A percentile compares a stretch with the other conserved stretches of the same genome.
phyloP scores from a whole-genome alignment of 192 early-diverging fungal species.

The Umbelopsis ramanniana region DNA sequence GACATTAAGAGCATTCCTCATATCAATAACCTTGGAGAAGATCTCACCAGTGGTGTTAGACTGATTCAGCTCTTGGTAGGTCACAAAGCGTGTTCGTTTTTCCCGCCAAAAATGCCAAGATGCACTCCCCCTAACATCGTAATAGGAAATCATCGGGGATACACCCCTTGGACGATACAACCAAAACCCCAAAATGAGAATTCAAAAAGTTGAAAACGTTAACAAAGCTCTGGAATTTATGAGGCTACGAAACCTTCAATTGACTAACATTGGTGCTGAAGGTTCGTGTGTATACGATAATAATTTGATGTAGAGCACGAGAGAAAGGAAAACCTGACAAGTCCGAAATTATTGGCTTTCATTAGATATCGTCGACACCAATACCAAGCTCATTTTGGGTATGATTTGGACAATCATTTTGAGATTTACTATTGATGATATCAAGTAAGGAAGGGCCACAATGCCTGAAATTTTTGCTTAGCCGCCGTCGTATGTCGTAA shows the following conservation, averaged over 20 bases:
- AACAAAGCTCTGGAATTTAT: slow-evolving; percentile 96
- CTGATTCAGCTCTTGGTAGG: slow-evolving; percentile 63
- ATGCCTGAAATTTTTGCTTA: too few relatives aligned
- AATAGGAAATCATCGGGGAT: slow-evolving; percentile 93
- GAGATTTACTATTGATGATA: slow-evolving; percentile 94
- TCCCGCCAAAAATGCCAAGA: slow-evolving; percentile 42
- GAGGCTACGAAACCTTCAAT: slow-evolving; percentile 76
- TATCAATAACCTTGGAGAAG: slow-evolving; percentile 44
- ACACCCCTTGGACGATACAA: slow-evolving; percentile 86
- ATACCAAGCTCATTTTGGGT: slow-evolving; percentile 90
- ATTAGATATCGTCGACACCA: slow-evolving; percentile 91
- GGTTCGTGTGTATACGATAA: slow-evolving; percentile 38
- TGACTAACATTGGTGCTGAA: slow-evolving; percentile 98
- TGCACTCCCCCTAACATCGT: slow-evolving; percentile 6
- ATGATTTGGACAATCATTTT: slow-evolving; percentile 98
- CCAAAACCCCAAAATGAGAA: slow-evolving; percentile 85
- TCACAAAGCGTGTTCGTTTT: slow-evolving; percentile 32
- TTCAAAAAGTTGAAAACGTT: slow-evolving; percentile 95
- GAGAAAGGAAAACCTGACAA: background rate
- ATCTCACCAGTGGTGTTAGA: slow-evolving; percentile 58
- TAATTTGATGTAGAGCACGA: background rate
- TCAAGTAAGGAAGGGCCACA: slow-evolving; percentile 54
- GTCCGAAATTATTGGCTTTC: background rate
- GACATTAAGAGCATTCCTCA: slow-evolving; percentile 51
- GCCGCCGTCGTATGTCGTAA: too few relatives aligned